phyloP scores from a whole-genome alignment of 768 basidiomycete genomes.

The Psilocybe cubensis region DNA sequence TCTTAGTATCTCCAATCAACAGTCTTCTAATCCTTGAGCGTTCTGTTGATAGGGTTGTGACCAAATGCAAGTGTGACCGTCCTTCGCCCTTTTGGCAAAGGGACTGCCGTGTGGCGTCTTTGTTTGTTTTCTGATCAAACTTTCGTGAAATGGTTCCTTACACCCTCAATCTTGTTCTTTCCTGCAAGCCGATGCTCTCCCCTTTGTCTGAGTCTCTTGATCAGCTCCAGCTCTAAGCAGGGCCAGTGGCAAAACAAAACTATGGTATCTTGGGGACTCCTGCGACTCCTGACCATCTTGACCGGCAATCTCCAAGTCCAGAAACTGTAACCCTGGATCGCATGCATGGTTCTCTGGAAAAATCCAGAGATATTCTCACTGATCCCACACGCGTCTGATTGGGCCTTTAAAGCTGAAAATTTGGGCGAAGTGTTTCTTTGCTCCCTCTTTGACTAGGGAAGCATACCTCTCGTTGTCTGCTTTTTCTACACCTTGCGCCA shows the following conservation, averaged over 20 bases:
- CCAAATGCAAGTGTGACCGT: not conserved
- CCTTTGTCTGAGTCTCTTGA: not conserved
- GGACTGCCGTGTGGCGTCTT: not conserved
- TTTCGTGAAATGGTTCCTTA: not conserved
- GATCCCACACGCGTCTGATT: not conserved
- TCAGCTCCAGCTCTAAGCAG: not conserved
- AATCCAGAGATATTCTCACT: not conserved
- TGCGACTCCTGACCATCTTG: not conserved
- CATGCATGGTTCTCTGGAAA: not conserved
- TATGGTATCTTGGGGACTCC: not conserved
- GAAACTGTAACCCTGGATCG: not conserved
- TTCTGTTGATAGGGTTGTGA: slow-evolving; percentile 1
- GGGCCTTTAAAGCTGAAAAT: not conserved
- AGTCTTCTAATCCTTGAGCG: not conserved
- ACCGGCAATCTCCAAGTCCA: not conserved
- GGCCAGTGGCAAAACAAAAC: not conserved
- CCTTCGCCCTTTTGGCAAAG: not conserved
- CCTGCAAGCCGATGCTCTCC: not conserved
- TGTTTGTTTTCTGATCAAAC: not conserved
- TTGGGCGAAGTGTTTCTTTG: not conserved
- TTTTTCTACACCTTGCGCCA: no score
- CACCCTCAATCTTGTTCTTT: not conserved
- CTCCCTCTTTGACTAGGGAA: not conserved
- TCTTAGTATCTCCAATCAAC: not conserved
- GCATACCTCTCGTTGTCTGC: not conserved